Conservation (phyloP, 192 early-diverging fungal species). For the Backusella psychrophila region DNA sequence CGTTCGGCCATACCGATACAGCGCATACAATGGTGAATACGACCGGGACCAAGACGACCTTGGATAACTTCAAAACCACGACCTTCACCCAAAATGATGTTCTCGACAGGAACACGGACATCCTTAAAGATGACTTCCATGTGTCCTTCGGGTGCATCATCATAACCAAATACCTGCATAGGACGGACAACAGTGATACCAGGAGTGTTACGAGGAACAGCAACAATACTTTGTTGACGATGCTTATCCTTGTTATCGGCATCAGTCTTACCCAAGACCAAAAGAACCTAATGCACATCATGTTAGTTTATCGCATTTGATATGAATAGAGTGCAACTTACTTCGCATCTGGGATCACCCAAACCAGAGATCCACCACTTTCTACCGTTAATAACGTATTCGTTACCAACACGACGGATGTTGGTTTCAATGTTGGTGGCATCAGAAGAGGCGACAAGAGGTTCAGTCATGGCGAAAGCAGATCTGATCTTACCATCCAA, state of each 20-base stretch:
- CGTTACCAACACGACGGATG: slow-evolving; percentile 65
- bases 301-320: neutral
- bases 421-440: slow-evolving; percentile 94
- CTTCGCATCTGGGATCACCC: slow-evolving; percentile 88
- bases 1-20: slow-evolving; percentile 92
- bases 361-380: slow-evolving; percentile 99
- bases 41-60: slow-evolving; percentile 93
- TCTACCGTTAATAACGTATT: slow-evolving; percentile 73
- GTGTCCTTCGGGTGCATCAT: slow-evolving; percentile 97
- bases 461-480: slow-evolving; percentile 99
- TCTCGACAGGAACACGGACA: slow-evolving; percentile 81
- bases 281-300: neutral
- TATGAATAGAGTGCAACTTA: slow-evolving; percentile 49
- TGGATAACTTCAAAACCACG: slow-evolving; percentile 98
- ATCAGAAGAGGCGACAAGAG: slow-evolving; percentile 92
- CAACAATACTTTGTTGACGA: slow-evolving; percentile 85
- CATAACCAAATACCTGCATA: slow-evolving; percentile 89
- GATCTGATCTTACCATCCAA: slow-evolving; percentile 92
- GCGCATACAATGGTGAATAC: slow-evolving; percentile 99
- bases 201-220: slow-evolving; percentile 81
- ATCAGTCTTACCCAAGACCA: slow-evolving; percentile 83
- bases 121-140: slow-evolving; percentile 90
- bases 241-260: slow-evolving; percentile 64
- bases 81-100: slow-evolving; percentile 94
- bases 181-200: slow-evolving; percentile 85